Conservation (phyloP, 208 protist genomes). For the Trypanosoma scelopori region DNA sequence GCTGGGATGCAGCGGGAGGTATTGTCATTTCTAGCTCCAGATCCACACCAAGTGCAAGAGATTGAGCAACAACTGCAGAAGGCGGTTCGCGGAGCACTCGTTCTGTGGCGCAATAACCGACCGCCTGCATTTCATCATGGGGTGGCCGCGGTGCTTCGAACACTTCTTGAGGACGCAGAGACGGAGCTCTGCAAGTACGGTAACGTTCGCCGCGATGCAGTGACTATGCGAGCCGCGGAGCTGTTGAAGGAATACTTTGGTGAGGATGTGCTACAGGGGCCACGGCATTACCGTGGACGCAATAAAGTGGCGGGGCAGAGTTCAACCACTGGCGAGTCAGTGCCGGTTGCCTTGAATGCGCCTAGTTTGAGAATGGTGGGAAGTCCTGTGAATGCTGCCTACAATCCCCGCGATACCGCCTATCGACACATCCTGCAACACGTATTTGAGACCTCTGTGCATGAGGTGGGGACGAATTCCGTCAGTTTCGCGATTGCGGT, state of each 20-base stretch:
- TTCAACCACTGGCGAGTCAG: neutral
- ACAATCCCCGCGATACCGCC: constrained; percentile 33
- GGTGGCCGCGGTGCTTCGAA: constrained; percentile 51
- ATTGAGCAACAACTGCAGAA: constrained; percentile 65
- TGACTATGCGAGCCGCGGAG: constrained; percentile 40
- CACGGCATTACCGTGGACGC: neutral
- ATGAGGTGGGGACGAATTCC: constrained; percentile 72
- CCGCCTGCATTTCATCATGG: constrained; percentile 58
- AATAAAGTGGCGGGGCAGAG: neutral
- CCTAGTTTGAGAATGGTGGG: constrained; percentile 42
- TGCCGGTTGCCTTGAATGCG: neutral
- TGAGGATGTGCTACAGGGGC: constrained; percentile 26
- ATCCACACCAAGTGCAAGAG: constrained; percentile 41
- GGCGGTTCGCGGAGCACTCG: constrained; percentile 42
- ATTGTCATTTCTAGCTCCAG: constrained; percentile 42
- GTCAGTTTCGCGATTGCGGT: constrained; percentile 70
- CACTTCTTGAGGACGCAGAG: constrained; percentile 57
- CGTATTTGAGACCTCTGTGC: constrained; percentile 74
- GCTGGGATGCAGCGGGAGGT: constrained; percentile 65
- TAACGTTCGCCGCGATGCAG: constrained; percentile 34
- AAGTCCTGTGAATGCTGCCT: constrained; percentile 62
- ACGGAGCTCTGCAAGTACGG: constrained; percentile 53
- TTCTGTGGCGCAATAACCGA: constrained; percentile 68
- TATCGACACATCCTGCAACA: constrained; percentile 55
- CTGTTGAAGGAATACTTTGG: constrained; percentile 69